phyloP scores from a whole-genome alignment of 495 filamentous ascomycete genomes.

The Xylaria castorea region DNA sequence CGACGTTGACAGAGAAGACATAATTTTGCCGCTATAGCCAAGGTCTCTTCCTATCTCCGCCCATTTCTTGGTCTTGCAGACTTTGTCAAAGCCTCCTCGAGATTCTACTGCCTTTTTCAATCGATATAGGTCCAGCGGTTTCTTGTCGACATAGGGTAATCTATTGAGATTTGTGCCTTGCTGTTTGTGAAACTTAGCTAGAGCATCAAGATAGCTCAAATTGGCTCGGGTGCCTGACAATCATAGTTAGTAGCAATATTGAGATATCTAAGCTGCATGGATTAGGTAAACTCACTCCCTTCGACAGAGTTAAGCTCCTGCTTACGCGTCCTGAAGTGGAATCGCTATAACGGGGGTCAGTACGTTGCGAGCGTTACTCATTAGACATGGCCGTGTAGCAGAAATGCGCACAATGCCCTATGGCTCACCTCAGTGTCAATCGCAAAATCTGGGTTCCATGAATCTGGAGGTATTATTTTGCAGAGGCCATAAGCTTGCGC shows the following conservation, averaged over 20 bases:
- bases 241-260: constrained; percentile 22
- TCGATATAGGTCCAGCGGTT: constrained; percentile 92
- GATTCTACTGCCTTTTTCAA: constrained; percentile 96
- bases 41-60: constrained; percentile 97
- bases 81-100: constrained; percentile 90
- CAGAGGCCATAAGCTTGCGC: constrained; percentile 86
- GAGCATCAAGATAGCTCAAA: constrained; percentile 92
- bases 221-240: constrained; percentile 86
- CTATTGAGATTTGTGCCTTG: constrained; percentile 93
- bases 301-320: constrained; percentile 98
- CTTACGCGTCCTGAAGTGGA: constrained; percentile 95
- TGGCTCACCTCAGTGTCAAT: constrained; percentile 92
- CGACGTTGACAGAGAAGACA: constrained; percentile 99
- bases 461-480: constrained; percentile 92
- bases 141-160: constrained; percentile 96
- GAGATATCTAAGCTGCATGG: not conserved
- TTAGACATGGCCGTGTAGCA: constrained; percentile 27
- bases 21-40: constrained; percentile 99
- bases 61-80: constrained; percentile 99
- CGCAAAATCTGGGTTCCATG: constrained; percentile 93
- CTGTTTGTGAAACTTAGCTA: constrained; percentile 96
- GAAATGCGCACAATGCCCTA: constrained; percentile 9
- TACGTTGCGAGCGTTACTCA: not conserved
- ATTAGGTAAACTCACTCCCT: constrained; percentile 75
- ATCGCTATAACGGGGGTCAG: constrained; percentile 66